Base-by-base conservation (phyloP, 75 land plant genomes). In the Larix kaempferi region DNA sequence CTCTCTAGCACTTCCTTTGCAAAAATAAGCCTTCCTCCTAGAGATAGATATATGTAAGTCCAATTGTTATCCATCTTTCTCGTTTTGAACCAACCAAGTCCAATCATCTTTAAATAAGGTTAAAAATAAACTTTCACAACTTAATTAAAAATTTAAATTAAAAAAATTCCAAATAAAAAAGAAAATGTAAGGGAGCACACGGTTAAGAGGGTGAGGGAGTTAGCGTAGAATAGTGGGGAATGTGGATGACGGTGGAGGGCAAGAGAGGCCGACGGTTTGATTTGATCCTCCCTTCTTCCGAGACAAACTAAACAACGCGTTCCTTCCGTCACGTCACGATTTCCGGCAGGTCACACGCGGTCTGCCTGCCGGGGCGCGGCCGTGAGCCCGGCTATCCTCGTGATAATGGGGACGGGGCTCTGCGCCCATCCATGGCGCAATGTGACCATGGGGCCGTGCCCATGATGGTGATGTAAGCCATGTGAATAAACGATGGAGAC, bases 271-370 rank as follows among this genome's bases (percentile, higher is more conserved):
- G 35, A 62, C 65, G 65, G 29, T 62, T 8, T 10, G 14, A 7
- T 0, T 3, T 7, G 6, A 19, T 3, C 6, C 4, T 5, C 23
- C 21, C 62, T 59, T 62, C 65, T 35, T 62, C 25, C 65, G 29
- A 67, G 52, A 67, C 72, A 67, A 67, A 39, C 22, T 19, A 67
- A 39, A 39, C 11, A n/a, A 69, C 72, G 72, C 72, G 72, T 41
- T 69, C 72, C 72, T 19, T 69, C 13, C 3, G 39, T 21, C 52
- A 21, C 72, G 72, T 69, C 72, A 69, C 72, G n/a, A 69, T 69
- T 35, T 69, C 72, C 23, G 72, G 22, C 69, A 29, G 19, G 29
- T 17, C 39, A 65, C 69, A 69, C 72, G 72, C 72, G 72, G 21
- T 39, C 22, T 66, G 71, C 71, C 39, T 65, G 71, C 71, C 16